Conservation (phyloP, 2,329 filamentous ascomycete species). For the Neocatenulostroma microsporum region DNA sequence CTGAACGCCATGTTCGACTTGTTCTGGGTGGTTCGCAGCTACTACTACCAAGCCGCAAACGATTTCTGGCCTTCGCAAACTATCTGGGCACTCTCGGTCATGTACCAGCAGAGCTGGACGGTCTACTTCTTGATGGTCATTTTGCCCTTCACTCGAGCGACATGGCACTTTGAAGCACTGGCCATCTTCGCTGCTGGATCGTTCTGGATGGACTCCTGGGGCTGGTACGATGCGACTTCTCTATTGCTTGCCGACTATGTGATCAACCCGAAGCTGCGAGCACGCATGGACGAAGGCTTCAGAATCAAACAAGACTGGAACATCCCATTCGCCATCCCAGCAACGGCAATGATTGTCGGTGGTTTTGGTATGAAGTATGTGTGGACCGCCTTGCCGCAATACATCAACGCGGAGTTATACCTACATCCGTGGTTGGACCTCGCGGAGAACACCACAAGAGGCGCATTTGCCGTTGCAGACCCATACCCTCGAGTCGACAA, state of each 20-base stretch:
- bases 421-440: slow-evolving; percentile 23
- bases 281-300: slow-evolving; percentile 16
- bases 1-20: slow-evolving; percentile 42
- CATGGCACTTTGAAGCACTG: slow-evolving; percentile 34
- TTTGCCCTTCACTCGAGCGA: slow-evolving; percentile 35
- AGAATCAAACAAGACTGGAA: slow-evolving; percentile 14
- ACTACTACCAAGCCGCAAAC: slow-evolving; percentile 34
- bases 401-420: slow-evolving; percentile 18
- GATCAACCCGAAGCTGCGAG: slow-evolving; percentile 14
- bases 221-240: slow-evolving; percentile 24
- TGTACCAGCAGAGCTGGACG: slow-evolving; percentile 37
- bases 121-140: slow-evolving; percentile 44
- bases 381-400: slow-evolving; percentile 20
- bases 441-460: slow-evolving; percentile 12
- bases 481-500: slow-evolving; percentile 24
- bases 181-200: slow-evolving; percentile 22
- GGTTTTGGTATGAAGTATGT: slow-evolving; percentile 23
- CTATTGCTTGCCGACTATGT: slow-evolving; percentile 22
- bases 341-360: slow-evolving; percentile 7
- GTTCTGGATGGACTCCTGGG: slow-evolving; percentile 27
- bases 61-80: slow-evolving; percentile 39
- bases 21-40: slow-evolving; percentile 38
- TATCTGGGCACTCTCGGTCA: slow-evolving; percentile 39
- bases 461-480: slow-evolving; percentile 13
- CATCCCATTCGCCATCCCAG: slow-evolving; percentile 15